Evolutionary conservation across 2,329 filamentous ascomycete genomes (phyloP), one percentile per base, ranked within the genome.

Genomic region (Sclerotinia spermophila): DNA sequence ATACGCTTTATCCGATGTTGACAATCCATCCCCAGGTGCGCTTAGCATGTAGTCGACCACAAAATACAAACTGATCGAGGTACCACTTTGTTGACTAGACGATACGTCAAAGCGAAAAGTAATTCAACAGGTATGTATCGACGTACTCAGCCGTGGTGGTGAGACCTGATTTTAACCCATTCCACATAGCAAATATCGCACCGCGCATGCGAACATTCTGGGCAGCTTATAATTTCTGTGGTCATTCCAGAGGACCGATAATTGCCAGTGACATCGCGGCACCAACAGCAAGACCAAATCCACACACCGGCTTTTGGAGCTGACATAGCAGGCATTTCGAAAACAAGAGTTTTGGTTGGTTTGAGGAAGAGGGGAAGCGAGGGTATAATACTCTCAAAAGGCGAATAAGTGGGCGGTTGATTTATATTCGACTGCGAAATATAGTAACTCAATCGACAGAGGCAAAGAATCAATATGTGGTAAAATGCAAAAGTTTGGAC

Each of bases 221-320:
- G 59, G 27, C 68, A 69, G 35, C 6, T 21, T 8, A 27, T 33
- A 2, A 69, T 69, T 11, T 56, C 1, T 38, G 68, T 69, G 7
- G 68, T 69, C 68, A 69, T 69, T 13, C 68, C 68, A 5, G 59
- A 27, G 19, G 68, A 69, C 5, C 21, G 19, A 24, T 69, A 65
- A 7, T 56, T 10, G 10, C 59, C 59, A 27, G 15, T 7, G 30
- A 10, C 11, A 35, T 65, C 59, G 44, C 59, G 48, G 30, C 68
- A 69, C 59, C 5, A 42, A 38, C 45, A 65, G 15, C 68, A 69
- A 55, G 68, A 65, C 68, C 68, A 69, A 27, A 56, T 8, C 5
- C 11, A 45, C 33, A 65, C 48, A 35, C 1, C 21, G 10, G 48
- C 15, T 38, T 69, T 69, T 27, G 67, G 58, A 33, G 58, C 35